A percentile compares a stretch with the other conserved stretches of the same genome.
These are phyloP conservation scores for Moniliella sp. DNA, from an alignment of 1,284 basidiomycete genomes.

Conservation along the genomic window DNA sequence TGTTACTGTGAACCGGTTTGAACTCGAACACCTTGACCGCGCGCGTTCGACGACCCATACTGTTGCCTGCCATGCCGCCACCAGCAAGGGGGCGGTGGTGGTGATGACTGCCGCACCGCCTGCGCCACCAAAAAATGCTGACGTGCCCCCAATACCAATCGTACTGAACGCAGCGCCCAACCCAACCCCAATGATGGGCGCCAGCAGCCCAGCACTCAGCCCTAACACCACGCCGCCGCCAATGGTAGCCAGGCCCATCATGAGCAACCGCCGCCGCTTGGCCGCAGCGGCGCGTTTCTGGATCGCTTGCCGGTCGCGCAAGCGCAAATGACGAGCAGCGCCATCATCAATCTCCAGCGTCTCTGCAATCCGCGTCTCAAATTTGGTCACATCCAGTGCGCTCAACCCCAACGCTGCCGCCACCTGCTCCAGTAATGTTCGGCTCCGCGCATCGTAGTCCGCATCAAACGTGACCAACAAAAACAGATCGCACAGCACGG, in stretches of 20 bases:
- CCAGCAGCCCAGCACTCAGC: conserved; percentile 25
- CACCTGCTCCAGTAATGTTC: conserved; percentile 26
- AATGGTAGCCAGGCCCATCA: conserved; percentile 32
- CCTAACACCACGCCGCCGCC: conserved; percentile 32
- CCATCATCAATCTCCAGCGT: conserved; percentile 31
- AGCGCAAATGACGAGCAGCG: conserved; percentile 13
- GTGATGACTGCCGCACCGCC: conserved; percentile 32
- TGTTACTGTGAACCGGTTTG: conserved; percentile 33
- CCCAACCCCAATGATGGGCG: conserved; percentile 29
- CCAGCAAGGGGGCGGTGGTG: conserved; percentile 25
- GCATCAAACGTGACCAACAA: conserved; percentile 30
- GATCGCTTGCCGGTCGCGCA: conserved; percentile 15
- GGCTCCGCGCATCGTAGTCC: conserved; percentile 29
- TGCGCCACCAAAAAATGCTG: conserved; percentile 25
- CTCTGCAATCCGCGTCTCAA: conserved; percentile 31
- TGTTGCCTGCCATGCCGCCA: conserved; percentile 21
- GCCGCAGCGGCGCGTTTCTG: conserved; percentile 14
- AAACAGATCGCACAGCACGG: conserved; percentile 31
- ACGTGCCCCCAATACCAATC: conserved; percentile 29
- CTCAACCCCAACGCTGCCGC: conserved; percentile 21
- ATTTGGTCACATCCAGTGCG: conserved; percentile 34
- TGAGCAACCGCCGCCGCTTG: conserved; percentile 19
- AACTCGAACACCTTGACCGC: conserved; percentile 31
- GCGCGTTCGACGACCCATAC: conserved; percentile 25
- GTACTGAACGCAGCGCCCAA: conserved; percentile 28